Conservation (phyloP, 2,329 filamentous ascomycete species). For the Cryphonectria parasitica region DNA sequence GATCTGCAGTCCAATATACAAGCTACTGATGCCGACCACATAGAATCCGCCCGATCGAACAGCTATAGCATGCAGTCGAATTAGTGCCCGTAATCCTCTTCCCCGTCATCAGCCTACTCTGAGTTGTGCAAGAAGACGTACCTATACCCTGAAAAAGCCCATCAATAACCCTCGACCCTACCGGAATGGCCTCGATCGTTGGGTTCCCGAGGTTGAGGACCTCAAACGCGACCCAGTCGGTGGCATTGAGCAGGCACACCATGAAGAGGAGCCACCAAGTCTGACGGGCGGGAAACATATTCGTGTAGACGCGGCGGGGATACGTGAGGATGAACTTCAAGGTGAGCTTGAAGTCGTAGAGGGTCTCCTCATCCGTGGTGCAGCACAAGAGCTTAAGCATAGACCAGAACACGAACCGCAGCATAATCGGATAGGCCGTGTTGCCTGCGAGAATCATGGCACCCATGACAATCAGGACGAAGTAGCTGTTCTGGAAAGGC, state of each 20-base stretch:
- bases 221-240: conserved; percentile 69
- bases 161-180: conserved; percentile 60
- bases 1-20: conserved; percentile 62
- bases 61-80: conserved; percentile 41
- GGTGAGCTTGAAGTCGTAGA: conserved; percentile 51
- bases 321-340: conserved; percentile 59
- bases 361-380: conserved; percentile 43
- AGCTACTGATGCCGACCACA: conserved; percentile 61
- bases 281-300: conserved; percentile 64
- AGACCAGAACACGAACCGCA: conserved; percentile 63
- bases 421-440: conserved; percentile 66
- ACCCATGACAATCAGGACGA: conserved; percentile 57
- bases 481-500: conserved; percentile 58
- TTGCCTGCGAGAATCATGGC: conserved; percentile 66
- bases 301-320: conserved; percentile 63
- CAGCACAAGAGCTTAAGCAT: conserved; percentile 47
- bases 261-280: conserved; percentile 70
- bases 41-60: conserved; percentile 70
- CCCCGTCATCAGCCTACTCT: background rate
- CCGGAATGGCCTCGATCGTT: conserved; percentile 54
- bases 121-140: conserved; percentile 38
- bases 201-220: conserved; percentile 67
- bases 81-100: background rate
- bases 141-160: conserved; percentile 67
- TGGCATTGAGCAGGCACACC: conserved; percentile 61